phyloP scores from a whole-genome alignment of 2,329 filamentous ascomycete genomes.

The Meredithiella fracta region DNA sequence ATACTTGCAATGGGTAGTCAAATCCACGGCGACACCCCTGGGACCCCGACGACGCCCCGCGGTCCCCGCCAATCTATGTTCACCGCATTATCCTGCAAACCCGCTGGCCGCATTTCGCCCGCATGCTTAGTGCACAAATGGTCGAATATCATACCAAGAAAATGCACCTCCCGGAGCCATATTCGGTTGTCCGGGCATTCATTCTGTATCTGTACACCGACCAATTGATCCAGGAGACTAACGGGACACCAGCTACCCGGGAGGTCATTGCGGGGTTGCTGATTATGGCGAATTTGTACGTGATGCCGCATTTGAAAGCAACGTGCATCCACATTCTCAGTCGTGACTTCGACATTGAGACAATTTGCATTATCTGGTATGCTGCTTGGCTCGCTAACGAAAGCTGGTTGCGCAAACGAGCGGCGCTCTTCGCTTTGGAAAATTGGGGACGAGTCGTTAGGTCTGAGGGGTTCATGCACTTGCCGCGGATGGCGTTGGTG shows the following conservation, averaged over 20 bases:
- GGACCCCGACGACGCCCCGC: slow-evolving; percentile 44
- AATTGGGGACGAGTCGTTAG: slow-evolving; percentile 93
- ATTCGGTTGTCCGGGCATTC: slow-evolving; percentile 84
- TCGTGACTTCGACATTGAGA: slow-evolving; percentile 82
- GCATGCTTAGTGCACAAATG: slow-evolving; percentile 88
- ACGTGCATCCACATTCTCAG: slow-evolving; percentile 81
- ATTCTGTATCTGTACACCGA: slow-evolving; percentile 95
- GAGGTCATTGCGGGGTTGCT: slow-evolving; percentile 83
- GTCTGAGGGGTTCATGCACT: slow-evolving; percentile 66
- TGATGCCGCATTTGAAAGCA: slow-evolving; percentile 81
- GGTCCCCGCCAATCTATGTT: slow-evolving; percentile 76
- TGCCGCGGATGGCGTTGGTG: slow-evolving; percentile 65
- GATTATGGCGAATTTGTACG: slow-evolving; percentile 96
- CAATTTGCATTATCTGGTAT: slow-evolving; percentile 93
- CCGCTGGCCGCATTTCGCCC: slow-evolving; percentile 90
- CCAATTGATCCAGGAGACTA: slow-evolving; percentile 50
- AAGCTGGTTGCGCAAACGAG: slow-evolving; percentile 80
- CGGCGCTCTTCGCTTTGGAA: slow-evolving; percentile 73
- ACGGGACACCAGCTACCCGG: slow-evolving; percentile 60
- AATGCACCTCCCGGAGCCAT: slow-evolving; percentile 96
- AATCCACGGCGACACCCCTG: slow-evolving; percentile 60
- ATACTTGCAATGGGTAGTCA: slow-evolving; percentile 79
- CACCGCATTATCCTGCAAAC: slow-evolving; percentile 89
- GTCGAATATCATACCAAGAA: slow-evolving; percentile 90
- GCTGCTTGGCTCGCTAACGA: slow-evolving; percentile 79